Evolutionary conservation across 2,329 filamentous ascomycete species (phyloP).

Genomic region (Aspergillus sp.): DNA sequence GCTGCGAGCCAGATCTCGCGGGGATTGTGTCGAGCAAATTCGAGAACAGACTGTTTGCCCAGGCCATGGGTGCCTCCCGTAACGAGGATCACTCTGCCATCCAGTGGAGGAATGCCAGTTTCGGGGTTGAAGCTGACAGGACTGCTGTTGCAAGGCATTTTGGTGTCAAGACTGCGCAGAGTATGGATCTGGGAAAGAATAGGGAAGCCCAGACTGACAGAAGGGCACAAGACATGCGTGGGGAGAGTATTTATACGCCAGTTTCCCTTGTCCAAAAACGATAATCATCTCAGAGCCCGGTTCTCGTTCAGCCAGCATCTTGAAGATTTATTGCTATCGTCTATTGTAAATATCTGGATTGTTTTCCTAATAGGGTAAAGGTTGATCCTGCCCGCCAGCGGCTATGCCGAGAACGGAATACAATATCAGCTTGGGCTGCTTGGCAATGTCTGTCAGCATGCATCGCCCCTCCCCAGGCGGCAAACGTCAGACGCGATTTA

Average conservation of each 20-base stretch:
- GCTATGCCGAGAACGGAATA: neutral
- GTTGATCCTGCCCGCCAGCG: neutral
- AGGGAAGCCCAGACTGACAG: neutral
- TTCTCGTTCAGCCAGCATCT: neutral
- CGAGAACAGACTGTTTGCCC: conserved; percentile 46
- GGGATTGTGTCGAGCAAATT: conserved; percentile 46
- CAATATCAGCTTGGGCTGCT: neutral
- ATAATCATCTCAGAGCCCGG: no score
- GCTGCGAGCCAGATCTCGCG: conserved; percentile 49
- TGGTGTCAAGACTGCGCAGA: neutral
- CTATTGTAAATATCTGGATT: neutral
- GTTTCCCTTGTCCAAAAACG: neutral
- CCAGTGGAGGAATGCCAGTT: conserved; percentile 40
- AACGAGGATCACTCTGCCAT: conserved; percentile 23
- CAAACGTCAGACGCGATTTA: neutral
- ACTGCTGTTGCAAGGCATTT: neutral
- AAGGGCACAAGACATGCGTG: neutral
- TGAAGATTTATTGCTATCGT: neutral
- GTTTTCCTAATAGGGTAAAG: neutral
- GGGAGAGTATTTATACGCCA: neutral
- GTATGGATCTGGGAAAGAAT: neutral
- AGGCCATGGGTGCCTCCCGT: conserved; percentile 46
- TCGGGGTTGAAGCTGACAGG: conserved; percentile 28
- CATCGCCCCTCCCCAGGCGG: neutral
- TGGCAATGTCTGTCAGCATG: conserved; percentile 1